These are phyloP conservation scores for Pholiota molesta DNA, from an alignment of 768 basidiomycete genomes.

Conservation along the genomic window DNA sequence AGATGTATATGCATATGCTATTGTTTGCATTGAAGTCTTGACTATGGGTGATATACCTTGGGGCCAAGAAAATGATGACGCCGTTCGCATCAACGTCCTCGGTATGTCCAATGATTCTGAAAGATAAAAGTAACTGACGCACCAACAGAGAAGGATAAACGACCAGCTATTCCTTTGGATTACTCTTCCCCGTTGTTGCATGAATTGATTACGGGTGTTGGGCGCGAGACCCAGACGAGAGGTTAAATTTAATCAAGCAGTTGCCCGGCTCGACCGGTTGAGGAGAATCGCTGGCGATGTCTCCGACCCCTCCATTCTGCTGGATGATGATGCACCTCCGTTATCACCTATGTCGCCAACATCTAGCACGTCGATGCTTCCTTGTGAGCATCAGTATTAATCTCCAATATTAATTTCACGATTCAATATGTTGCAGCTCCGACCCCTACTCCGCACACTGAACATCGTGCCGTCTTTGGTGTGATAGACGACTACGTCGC, in stretches of 20 bases:
- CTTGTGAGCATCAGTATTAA: constrained; percentile 18
- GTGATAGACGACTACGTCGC: constrained; percentile 22
- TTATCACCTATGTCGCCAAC: constrained; percentile 24
- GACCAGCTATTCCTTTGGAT: constrained; percentile 50
- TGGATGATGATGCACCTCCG: constrained; percentile 16
- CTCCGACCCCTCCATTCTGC: constrained; percentile 21
- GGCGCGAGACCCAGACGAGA: constrained; percentile 50
- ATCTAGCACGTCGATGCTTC: constrained; percentile 18
- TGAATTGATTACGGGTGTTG: constrained; percentile 57
- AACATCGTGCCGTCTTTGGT: constrained; percentile 18
- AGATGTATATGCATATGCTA: constrained; percentile 73
- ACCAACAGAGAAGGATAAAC: constrained; percentile 48
- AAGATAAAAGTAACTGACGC: constrained; percentile 22
- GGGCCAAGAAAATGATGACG: constrained; percentile 50
- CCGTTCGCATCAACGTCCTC: constrained; percentile 53
- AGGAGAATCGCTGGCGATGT: constrained; percentile 33
- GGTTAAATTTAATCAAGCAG: constrained; percentile 55
- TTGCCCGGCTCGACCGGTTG: constrained; percentile 46
- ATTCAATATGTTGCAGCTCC: constrained; percentile 15
- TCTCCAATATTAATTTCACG: neutral
- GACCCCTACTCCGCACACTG: constrained; percentile 19
- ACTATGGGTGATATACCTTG: constrained; percentile 66
- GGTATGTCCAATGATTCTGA: constrained; percentile 34
- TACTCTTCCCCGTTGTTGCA: constrained; percentile 37
- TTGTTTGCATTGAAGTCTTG: constrained; percentile 66